Evolutionary conservation across 192 early-diverging fungal genomes (phyloP), one percentile per base, ranked within the genome.

Genomic region (Spizellomyces sp.): DNA sequence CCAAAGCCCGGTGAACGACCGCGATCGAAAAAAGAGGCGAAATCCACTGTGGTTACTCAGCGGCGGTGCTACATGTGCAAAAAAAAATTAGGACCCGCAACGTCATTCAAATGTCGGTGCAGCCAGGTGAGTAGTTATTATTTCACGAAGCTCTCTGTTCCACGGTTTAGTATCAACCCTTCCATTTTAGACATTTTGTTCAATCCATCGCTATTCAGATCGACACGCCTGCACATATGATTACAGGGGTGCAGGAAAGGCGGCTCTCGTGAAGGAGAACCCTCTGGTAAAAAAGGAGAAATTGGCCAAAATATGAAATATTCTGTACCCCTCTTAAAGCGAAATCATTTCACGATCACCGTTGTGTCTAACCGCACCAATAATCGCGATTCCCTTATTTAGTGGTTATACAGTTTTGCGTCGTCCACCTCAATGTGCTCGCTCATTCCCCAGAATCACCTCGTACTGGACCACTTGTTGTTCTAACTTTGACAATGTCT

Each of bases 61-160:
- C 47, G 70, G n/a, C 14, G 66, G 7, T 84, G 86, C 74, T 58
- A 19, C 12, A 45, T 41, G 48, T 87, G 86, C 70, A 77, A 76
- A 36, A 86, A 87, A 62, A 87, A 87, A 60, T 52, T 87, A 27
- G 79, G 82, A 9, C 74, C 75, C 15, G 75, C 83, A 8, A 78
- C 80, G 8, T 71, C 74, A 5, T 87, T 86, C 66, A 86, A 80
- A 54, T 87, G 86, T 71, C 77, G 80, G 54, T 87, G 86, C 75
- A 72, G 60, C 27, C 64, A 76, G 70, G 70, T 72, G 57, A 45
- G 21, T 36, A 19, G 15, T 21, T 15, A 41, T 36, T 5, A 17
- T 36, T 61, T 19, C 42, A 6, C 59, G 4, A 22, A 56, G 59
- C 22, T 17, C 42, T 41, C 59, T 27, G 4, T 42, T 61, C 17